A percentile compares a stretch with the other conserved stretches of the same genome.
phyloP scores from a whole-genome alignment of 129 eudicot genomes.

The Flaveria brownii region DNA sequence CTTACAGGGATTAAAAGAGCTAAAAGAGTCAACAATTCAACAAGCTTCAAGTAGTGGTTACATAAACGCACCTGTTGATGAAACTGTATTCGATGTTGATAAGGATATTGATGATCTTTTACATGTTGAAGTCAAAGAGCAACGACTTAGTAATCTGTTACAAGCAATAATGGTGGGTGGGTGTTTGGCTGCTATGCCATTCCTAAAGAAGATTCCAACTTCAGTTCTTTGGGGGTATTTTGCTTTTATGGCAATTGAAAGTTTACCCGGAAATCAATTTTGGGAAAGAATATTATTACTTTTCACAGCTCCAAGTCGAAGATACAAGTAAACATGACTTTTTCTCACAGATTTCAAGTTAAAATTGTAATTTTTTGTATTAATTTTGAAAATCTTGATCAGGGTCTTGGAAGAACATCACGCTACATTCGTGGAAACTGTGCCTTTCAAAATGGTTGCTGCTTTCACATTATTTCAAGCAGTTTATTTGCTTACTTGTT shows the following conservation, averaged over 20 bases:
- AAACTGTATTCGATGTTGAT: slow-evolving; percentile 78
- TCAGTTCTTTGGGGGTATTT: slow-evolving; percentile 98
- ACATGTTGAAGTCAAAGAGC: slow-evolving; percentile 94
- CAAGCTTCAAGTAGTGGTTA: slow-evolving; percentile 69
- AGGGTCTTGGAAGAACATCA: slow-evolving; percentile 90
- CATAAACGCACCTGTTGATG: slow-evolving; percentile 83
- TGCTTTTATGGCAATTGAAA: slow-evolving; percentile 98
- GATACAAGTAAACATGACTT: slow-evolving; percentile 70
- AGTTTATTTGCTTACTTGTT: slow-evolving; percentile 71
- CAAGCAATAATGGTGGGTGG: slow-evolving; percentile 82
- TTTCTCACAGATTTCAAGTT: slow-evolving; percentile 14
- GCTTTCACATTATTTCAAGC: slow-evolving; percentile 87
- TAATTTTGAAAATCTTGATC: slow-evolving; percentile 22
- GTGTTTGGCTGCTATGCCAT: slow-evolving; percentile 95
- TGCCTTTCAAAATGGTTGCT: slow-evolving; percentile 78
- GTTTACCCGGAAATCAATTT: slow-evolving; percentile 94
- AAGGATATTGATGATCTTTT: slow-evolving; percentile 87
- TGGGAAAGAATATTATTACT: slow-evolving; percentile 92
- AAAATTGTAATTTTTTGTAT: slow-evolving; percentile 4
- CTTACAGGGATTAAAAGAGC: slow-evolving; percentile 79
- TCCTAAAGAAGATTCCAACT: slow-evolving; percentile 88
- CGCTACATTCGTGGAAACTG: slow-evolving; percentile 88
- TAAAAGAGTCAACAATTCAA: slow-evolving; percentile 83
- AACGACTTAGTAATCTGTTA: slow-evolving; percentile 86
- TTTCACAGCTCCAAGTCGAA: slow-evolving; percentile 94